Conservation (phyloP, 805 yeast species). For the Pichia pseudocactophila region DNA sequence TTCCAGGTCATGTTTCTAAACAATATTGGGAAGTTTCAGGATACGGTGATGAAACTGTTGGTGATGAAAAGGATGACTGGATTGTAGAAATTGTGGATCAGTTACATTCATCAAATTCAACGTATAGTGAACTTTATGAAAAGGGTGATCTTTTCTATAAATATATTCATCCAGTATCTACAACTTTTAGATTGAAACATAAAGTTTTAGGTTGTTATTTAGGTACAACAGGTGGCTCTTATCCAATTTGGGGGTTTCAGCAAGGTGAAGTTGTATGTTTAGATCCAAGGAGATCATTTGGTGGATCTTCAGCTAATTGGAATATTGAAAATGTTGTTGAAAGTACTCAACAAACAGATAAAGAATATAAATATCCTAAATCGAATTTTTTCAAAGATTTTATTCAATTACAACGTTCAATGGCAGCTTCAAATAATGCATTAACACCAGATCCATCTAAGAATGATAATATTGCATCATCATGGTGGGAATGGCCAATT, state of each 20-base stretch:
- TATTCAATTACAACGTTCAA: constrained; percentile 61
- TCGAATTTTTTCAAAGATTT: constrained; percentile 60
- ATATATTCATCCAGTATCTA: constrained; percentile 68
- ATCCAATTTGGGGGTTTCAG: constrained; percentile 97
- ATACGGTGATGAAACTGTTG: constrained; percentile 56
- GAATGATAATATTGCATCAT: constrained; percentile 59
- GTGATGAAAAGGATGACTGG: constrained; percentile 76
- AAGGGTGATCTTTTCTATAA: constrained; percentile 35
- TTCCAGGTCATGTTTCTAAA: constrained; percentile 53
- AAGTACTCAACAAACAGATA: constrained; percentile 32
- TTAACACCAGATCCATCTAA: constrained; percentile 69
- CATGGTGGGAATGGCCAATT: constrained; percentile 83
- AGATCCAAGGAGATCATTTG: constrained; percentile 22
- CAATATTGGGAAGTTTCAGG: constrained; percentile 53
- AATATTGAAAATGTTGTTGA: constrained; percentile 65
- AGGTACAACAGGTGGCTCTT: constrained; percentile 68
- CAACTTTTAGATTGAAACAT: constrained; percentile 71
- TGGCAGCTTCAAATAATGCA: constrained; percentile 81
- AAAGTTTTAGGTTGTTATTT: constrained; percentile 70
- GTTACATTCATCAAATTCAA: constrained; percentile 24
- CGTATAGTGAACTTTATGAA: constrained; percentile 21
- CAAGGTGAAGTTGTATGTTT: constrained; percentile 86
- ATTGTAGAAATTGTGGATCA: constrained; percentile 59
- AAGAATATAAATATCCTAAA: constrained; percentile 32
- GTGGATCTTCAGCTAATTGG: constrained; percentile 70